Base-by-base conservation (phyloP, 164 flowering plant species). In the Brasenia schreberi region DNA sequence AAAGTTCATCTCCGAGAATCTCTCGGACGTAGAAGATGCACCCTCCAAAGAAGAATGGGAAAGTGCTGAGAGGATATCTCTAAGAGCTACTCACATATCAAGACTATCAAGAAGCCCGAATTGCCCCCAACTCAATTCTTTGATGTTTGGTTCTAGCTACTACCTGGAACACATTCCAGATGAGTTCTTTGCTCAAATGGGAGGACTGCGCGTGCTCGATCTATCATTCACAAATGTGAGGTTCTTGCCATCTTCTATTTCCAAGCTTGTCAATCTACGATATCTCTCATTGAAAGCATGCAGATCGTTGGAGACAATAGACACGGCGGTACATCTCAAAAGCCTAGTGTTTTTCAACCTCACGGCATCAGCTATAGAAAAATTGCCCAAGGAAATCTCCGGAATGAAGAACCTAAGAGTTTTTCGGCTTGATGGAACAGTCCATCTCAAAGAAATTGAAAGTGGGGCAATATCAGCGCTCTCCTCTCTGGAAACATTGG, bases 181-280 rank as follows among this genome's bases (percentile, higher is more conserved):
- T 0, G 16, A 19, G 4, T 76, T 76, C 65, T 73, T 76, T 58
- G 19, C 5, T 1, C 9, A 18, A 1, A 73, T 76, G 76, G 58
- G 0, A 0, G 6, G 0, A 19, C 72, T 76, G 12, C 63, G 18
- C 61, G 65, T 76, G 1, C 59, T 76, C 4, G 66, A 72, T 59
- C 42, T 75, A 14, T 62, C 69, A 5, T 39, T n/a, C 7, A 67
- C 74, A 56, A 12, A 49, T 6, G 52, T 73, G 12, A n/a, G 3
- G 23, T 5, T 14, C 3, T 7, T 73, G 5, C 76, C 79, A 23
- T 2, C 44, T 7, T 65, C 77, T 4, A 6, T 71, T 17, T 64
- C 44, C 33, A 14, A 11, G 19, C 14, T 73, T 18, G 19, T 19
- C 0, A 0, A 6, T 19, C 77, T 77, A 10, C 65, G 7, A 45